Conservation (phyloP, 2,329 filamentous ascomycete genomes). For the Endoconidiophora polonica region DNA sequence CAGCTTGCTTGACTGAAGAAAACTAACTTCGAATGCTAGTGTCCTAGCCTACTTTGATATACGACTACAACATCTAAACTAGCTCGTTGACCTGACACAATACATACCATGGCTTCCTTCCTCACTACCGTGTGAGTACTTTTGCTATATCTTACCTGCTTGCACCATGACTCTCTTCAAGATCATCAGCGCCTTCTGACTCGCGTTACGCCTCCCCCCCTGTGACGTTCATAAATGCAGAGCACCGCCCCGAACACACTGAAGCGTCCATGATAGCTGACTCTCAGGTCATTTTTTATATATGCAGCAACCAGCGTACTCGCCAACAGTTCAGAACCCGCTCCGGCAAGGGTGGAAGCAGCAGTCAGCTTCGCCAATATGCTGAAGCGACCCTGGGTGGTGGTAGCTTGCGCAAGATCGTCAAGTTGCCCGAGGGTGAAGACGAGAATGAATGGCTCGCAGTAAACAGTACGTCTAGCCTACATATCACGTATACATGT, state of each 20-base stretch:
- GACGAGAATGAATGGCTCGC: conserved; percentile 97
- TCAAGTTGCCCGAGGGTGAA: conserved; percentile 91
- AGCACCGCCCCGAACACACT: background rate
- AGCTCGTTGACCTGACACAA: background rate
- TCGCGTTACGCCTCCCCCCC: background rate
- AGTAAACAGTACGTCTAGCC: conserved; percentile 59
- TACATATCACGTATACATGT: background rate
- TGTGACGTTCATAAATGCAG: background rate
- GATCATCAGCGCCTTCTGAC: conserved; percentile 1
- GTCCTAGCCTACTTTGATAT: background rate
- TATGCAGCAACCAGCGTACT: conserved; percentile 61
- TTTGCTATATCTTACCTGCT: conserved; percentile 2
- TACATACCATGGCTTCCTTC: conserved; percentile 24
- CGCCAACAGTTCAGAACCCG: conserved; percentile 85
- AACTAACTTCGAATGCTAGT: conserved; percentile 1
- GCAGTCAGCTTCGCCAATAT: conserved; percentile 92
- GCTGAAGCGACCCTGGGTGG: conserved; percentile 92
- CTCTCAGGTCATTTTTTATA: conserved; percentile 5
- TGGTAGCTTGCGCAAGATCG: conserved; percentile 86
- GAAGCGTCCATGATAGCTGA: conserved; percentile 3
- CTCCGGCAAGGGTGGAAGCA: conserved; percentile 69
- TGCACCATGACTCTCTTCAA: conserved; percentile 12
- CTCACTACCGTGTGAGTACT: conserved; percentile 27
- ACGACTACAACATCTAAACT: background rate
- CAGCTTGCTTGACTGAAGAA: background rate